phyloP scores from a whole-genome alignment of 345 rosid species.

The Eucalyptus brandiana region DNA sequence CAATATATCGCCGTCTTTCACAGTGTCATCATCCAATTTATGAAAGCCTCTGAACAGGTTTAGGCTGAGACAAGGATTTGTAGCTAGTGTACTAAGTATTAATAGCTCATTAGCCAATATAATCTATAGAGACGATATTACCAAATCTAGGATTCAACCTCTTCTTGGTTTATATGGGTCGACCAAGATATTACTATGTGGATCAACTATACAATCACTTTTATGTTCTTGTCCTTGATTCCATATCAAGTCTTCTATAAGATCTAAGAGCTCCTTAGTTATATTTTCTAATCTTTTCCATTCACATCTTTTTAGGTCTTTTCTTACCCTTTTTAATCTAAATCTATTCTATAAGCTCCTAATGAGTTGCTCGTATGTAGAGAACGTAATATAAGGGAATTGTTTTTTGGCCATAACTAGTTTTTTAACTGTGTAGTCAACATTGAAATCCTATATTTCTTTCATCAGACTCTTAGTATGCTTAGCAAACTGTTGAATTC shows the following conservation, averaged over 20 bases:
- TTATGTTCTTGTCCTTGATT: not conserved
- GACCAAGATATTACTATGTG: not conserved
- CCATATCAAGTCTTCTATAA: not conserved
- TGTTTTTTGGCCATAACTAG: not conserved
- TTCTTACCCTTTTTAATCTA: not conserved
- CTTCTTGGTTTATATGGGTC: not conserved
- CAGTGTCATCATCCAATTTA: not conserved
- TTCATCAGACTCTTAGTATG: not conserved
- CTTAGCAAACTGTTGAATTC: not conserved
- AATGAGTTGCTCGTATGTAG: not conserved
- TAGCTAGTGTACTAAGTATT: not conserved
- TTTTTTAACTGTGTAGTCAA: not conserved
- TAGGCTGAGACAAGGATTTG: not conserved
- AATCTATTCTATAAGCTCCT: not conserved
- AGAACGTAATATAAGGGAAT: not conserved
- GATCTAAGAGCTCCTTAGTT: not conserved
- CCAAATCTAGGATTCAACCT: not conserved
- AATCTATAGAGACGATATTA: not conserved
- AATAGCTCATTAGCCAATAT: not conserved
- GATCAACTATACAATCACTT: not conserved
- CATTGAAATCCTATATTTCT: not conserved
- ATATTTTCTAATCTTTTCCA: not conserved
- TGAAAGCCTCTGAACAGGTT: not conserved
- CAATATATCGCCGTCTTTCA: not conserved
- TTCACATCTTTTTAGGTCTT: not conserved